Conservation (phyloP, 768 basidiomycete species). For the Gymnopilus dilepis region DNA sequence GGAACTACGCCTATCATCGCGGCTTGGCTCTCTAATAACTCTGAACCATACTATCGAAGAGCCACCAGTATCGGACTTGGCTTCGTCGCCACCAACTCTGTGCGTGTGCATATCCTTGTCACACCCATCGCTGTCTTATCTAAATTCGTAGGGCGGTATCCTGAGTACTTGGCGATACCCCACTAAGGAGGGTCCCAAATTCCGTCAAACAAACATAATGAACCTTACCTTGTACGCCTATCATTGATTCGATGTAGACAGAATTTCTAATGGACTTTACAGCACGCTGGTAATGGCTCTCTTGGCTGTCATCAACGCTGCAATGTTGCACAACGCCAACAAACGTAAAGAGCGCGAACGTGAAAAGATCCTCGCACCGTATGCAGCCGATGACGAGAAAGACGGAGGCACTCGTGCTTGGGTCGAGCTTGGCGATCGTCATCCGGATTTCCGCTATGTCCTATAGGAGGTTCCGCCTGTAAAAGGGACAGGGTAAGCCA, state of each 20-base stretch:
- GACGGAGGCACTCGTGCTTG: conserved; percentile 36
- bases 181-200: conserved; percentile 41
- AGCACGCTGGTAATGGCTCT: conserved; percentile 34
- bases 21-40: conserved; percentile 46
- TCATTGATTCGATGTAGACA: background rate
- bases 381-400: conserved; percentile 30
- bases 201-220: conserved; percentile 42
- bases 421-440: conserved; percentile 41
- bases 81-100: conserved; percentile 41
- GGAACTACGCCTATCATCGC: conserved; percentile 34
- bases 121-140: background rate
- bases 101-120: conserved; percentile 21
- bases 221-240: conserved; percentile 39
- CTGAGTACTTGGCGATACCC: conserved; percentile 47
- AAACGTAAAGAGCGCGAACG: conserved; percentile 29
- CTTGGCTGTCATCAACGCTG: conserved; percentile 29
- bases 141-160: conserved; percentile 41
- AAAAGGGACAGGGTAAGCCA: background rate
- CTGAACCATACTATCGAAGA: conserved; percentile 42
- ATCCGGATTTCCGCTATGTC: conserved; percentile 42
- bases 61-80: conserved; percentile 41
- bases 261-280: background rate
- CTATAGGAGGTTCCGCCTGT: conserved; percentile 13
- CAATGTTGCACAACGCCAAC: conserved; percentile 35
- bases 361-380: conserved; percentile 35